phyloP scores from a whole-genome alignment of 805 yeast species.

The Metschnikowia kofuensis region DNA sequence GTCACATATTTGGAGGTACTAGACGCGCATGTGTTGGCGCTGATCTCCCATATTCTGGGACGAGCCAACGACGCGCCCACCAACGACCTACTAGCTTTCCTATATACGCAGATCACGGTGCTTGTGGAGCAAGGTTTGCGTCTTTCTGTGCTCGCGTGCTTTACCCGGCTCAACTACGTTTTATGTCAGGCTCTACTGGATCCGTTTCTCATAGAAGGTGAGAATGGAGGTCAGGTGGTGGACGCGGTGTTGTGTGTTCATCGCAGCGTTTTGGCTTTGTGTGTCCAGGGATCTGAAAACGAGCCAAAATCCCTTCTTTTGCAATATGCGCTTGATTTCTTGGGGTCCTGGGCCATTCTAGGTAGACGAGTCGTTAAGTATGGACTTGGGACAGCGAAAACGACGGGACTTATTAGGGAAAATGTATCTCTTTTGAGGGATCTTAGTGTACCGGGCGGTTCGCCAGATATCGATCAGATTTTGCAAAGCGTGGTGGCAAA shows the following conservation, averaged over 20 bases:
- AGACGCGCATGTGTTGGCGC: slow-evolving; percentile 22
- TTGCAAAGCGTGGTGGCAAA: slow-evolving; percentile 2
- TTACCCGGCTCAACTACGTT: slow-evolving; percentile 27
- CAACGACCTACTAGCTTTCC: slow-evolving; percentile 13
- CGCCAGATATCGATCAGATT: slow-evolving; percentile 3
- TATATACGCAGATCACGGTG: slow-evolving; percentile 18
- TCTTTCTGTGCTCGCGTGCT: slow-evolving; percentile 20
- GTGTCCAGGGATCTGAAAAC: slow-evolving; percentile 14
- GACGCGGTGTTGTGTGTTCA: slow-evolving; percentile 25
- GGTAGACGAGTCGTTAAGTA: slow-evolving; percentile 9
- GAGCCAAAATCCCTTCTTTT: slow-evolving; percentile 15
- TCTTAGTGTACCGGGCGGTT: slow-evolving; percentile 1
- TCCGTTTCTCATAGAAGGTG: slow-evolving; percentile 26
- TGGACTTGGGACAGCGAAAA: slow-evolving; percentile 10
- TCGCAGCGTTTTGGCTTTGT: slow-evolving; percentile 14
- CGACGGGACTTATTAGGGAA: background rate
- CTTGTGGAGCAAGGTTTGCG: slow-evolving; percentile 10
- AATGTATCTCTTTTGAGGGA: slow-evolving; percentile 2
- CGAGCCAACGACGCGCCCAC: slow-evolving; percentile 13
- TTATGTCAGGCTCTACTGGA: slow-evolving; percentile 32
- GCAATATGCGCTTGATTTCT: slow-evolving; percentile 31
- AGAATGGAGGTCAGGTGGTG: slow-evolving; percentile 15
- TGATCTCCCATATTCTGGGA: slow-evolving; percentile 23
- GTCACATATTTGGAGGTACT: slow-evolving; percentile 23
- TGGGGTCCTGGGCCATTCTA: slow-evolving; percentile 36